A percentile compares a stretch with the other conserved stretches of the same genome.
Evolutionary conservation across 148 eudicot genomes (phyloP).

Genomic region (Chenopodium berlandieri): DNA sequence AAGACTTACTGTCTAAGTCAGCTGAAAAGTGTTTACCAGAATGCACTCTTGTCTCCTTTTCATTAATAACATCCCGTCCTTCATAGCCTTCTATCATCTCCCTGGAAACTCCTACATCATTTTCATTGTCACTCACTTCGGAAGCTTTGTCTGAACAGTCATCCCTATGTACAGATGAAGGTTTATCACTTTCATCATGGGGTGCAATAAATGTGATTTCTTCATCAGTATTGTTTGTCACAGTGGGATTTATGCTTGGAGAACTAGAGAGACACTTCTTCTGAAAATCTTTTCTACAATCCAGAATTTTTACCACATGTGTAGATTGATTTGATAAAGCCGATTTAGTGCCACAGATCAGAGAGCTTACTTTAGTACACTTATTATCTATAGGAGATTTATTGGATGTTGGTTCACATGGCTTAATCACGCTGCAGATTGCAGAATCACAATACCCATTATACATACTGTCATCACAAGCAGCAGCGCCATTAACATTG

Average conservation of each 20-base stretch:
- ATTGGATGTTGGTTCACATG: conserved; percentile 5
- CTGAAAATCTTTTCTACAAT: conserved; percentile 14
- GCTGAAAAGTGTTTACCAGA: conserved; percentile 21
- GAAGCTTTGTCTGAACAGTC: not conserved
- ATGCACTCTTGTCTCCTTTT: conserved; percentile 22
- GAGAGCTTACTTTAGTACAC: conserved; percentile 12
- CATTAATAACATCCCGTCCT: conserved; percentile 5
- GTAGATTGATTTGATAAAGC: conserved; percentile 12
- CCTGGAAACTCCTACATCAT: conserved; percentile 19
- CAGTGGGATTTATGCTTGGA: conserved; percentile 3
- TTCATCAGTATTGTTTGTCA: conserved; percentile 10
- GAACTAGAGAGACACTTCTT: conserved; percentile 5
- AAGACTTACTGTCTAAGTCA: conserved; percentile 35
- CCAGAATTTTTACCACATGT: conserved; percentile 14
- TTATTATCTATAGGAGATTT: conserved; percentile 8
- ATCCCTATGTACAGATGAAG: conserved; percentile 11
- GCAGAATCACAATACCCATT: conserved; percentile 7
- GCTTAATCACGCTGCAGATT: conserved; percentile 9
- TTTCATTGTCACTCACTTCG: conserved; percentile 14
- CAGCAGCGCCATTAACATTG: conserved; percentile 24
- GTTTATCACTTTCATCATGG: conserved; percentile 9
- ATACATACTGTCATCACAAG: conserved; percentile 7
- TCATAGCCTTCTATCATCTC: conserved; percentile 5
- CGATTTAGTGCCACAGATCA: conserved; percentile 21
- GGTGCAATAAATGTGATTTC: not conserved